phyloP scores from a whole-genome alignment of 257 asterid species.

The Verbena officinalis region DNA sequence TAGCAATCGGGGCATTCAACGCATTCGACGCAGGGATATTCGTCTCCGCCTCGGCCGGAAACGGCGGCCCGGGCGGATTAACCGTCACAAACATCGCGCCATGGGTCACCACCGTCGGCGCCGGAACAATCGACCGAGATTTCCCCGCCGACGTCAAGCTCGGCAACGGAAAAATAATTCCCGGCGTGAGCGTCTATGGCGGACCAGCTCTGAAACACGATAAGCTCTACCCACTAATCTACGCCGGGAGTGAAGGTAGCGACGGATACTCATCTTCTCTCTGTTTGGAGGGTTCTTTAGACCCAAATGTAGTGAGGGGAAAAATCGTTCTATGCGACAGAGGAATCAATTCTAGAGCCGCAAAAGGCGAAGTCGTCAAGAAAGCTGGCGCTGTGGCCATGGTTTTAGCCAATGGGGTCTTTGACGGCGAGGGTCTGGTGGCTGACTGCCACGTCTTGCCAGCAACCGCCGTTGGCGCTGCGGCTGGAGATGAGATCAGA shows the following conservation, averaged over 20 bases:
- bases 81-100: conserved; percentile 89
- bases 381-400: conserved; percentile 87
- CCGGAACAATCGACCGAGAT: conserved; percentile 81
- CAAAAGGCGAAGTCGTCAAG: conserved; percentile 85
- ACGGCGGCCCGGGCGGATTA: conserved; percentile 85
- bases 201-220: conserved; percentile 68
- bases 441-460: conserved; percentile 90
- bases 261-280: conserved; percentile 80
- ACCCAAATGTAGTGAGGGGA: conserved; percentile 59
- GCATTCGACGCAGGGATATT: conserved; percentile 74
- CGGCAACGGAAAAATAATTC: conserved; percentile 60
- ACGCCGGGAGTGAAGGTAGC: conserved; percentile 83
- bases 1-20: conserved; percentile 78
- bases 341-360: conserved; percentile 78
- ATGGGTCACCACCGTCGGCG: conserved; percentile 94
- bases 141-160: conserved; percentile 83
- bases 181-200: conserved; percentile 74
- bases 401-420: conserved; percentile 84
- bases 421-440: conserved; percentile 83
- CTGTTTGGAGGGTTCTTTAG: conserved; percentile 73
- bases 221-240: conserved; percentile 63
- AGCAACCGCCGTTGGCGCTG: conserved; percentile 77
- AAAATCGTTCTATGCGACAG: conserved; percentile 78
- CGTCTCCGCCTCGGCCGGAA: conserved; percentile 89
- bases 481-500: conserved; percentile 64